Conservation (phyloP, 192 early-diverging fungal species). For the Backusella circina region DNA sequence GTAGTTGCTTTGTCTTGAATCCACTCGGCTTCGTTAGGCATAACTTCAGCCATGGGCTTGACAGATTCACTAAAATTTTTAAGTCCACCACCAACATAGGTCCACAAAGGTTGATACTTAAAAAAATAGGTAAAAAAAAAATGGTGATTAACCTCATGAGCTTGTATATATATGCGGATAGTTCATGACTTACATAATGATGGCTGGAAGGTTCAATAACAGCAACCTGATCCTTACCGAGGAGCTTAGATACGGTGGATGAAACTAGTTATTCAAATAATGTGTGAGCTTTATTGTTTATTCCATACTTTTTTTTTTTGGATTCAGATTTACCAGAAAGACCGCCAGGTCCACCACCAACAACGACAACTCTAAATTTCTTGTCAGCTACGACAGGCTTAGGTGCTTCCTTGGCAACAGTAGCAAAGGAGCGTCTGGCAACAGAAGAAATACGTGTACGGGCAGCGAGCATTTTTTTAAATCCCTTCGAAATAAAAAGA, state of each 20-base stretch:
- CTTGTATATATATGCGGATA: background rate
- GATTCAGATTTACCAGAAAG: slow-evolving; percentile 35
- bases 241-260: slow-evolving; percentile 58
- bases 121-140: background rate
- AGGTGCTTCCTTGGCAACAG: slow-evolving; percentile 17
- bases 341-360: slow-evolving; percentile 56
- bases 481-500: background rate
- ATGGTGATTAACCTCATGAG: background rate
- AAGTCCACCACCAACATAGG: slow-evolving; percentile 84
- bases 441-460: slow-evolving; percentile 18
- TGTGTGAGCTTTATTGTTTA: background rate
- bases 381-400: slow-evolving; percentile 8
- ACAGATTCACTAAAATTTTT: slow-evolving; percentile 70
- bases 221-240: slow-evolving; percentile 67
- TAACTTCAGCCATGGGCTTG: slow-evolving; percentile 63
- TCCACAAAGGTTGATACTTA: slow-evolving; percentile 86
- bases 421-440: slow-evolving; percentile 25
- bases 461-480: slow-evolving; percentile 18
- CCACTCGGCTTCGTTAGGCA: slow-evolving; percentile 75
- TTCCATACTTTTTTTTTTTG: background rate
- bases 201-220: slow-evolving; percentile 67
- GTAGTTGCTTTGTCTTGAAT: slow-evolving; percentile 64
- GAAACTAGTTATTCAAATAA: slow-evolving; percentile 45
- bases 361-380: slow-evolving; percentile 52
- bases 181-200: slow-evolving; percentile 58